These are phyloP conservation scores for Lodderomyces margitis DNA, from an alignment of 1,139 yeast species.

Conservation along the genomic window DNA sequence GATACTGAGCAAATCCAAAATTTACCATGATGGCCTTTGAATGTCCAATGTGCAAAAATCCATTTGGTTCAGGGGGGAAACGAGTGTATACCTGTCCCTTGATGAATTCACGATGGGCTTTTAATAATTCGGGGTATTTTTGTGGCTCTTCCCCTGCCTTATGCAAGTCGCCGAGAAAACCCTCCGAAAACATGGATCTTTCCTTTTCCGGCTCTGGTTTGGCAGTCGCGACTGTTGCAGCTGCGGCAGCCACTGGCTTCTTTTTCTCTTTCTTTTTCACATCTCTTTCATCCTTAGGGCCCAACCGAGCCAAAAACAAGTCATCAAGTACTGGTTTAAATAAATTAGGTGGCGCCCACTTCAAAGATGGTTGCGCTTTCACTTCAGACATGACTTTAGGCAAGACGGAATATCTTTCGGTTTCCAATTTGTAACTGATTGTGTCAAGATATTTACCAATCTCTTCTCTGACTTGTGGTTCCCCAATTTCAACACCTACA, in stretches of 20 bases:
- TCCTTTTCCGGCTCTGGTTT: conserved; percentile 29
- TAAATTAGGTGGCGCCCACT: conserved; percentile 87
- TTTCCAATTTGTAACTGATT: conserved; percentile 56
- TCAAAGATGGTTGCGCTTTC: conserved; percentile 68
- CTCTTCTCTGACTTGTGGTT: conserved; percentile 57
- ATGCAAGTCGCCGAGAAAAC: conserved; percentile 92
- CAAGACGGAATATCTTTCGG: conserved; percentile 74
- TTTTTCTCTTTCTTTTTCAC: conserved; percentile 76
- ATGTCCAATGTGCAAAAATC: conserved; percentile 92
- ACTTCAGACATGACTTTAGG: conserved; percentile 76
- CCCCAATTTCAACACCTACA: conserved; percentile 74
- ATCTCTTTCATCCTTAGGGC: conserved; percentile 97
- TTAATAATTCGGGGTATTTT: conserved; percentile 78
- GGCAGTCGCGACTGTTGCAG: conserved; percentile 20
- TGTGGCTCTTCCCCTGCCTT: conserved; percentile 95
- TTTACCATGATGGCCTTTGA: conserved; percentile 97
- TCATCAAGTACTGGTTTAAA: conserved; percentile 87
- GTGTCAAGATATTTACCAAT: conserved; percentile 60
- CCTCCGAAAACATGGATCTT: conserved; percentile 91
- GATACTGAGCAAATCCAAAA: conserved; percentile 87
- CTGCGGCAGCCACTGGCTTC: conserved; percentile 28
- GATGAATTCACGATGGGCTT: conserved; percentile 73
- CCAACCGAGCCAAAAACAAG: conserved; percentile 64
- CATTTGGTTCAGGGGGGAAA: conserved; percentile 93
- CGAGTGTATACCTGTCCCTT: conserved; percentile 85